Base-by-base conservation (phyloP, 208 protist genomes). In the Crithidia sp. region DNA sequence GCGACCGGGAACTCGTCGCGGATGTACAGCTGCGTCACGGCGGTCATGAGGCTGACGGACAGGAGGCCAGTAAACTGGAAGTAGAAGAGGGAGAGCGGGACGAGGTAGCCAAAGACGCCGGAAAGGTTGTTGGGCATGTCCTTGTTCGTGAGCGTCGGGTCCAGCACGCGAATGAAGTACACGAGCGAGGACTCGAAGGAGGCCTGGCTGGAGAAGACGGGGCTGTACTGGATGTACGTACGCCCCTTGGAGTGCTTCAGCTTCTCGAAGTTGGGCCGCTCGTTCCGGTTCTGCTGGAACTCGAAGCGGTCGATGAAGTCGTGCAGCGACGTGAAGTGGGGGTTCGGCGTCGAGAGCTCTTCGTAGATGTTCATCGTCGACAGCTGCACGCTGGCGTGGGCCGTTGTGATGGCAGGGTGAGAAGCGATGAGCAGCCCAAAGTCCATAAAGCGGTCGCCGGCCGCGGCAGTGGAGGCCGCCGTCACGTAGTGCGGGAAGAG, bases 1-100 rank as follows among this genome's bases (percentile, higher is more conserved):
- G 81, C 81, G 37, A 94, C 80, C 5, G 92, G 92, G 57, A 83
- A 85, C 53, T 91, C 89, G 74, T 96, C 89, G 36, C 86, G 79
- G 67, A 94, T 88, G 82, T 96, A 96, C 19, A 85, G 79, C 76
- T 96, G 92, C 19, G 92, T 92, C 43, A 94, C 77, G 16, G 87
- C 86, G 16, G 87, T 94, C 89, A 93, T 95, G 68, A 95, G 81
- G 76, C 84, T 79, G 14, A 94, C 89, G 3, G 89, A 92, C 19
- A 96, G 86, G 40, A 95, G 67, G 17, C 92, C 92, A 17, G 73
- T 63, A 72, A 87, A 93, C 83, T 93, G 89, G 69, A 94, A 91
- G 78, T 90, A 96, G 80, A 92, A 95, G 50, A 96, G 83, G 14
- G 81, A 90, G 40, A 90, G 68, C 47, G 92, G 92, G 28, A 92